Percentiles rank a stretch among this genome's conserved stretches.
Conservation (phyloP, 192 early-diverging fungal species). For the Chytriomyces sp. region DNA sequence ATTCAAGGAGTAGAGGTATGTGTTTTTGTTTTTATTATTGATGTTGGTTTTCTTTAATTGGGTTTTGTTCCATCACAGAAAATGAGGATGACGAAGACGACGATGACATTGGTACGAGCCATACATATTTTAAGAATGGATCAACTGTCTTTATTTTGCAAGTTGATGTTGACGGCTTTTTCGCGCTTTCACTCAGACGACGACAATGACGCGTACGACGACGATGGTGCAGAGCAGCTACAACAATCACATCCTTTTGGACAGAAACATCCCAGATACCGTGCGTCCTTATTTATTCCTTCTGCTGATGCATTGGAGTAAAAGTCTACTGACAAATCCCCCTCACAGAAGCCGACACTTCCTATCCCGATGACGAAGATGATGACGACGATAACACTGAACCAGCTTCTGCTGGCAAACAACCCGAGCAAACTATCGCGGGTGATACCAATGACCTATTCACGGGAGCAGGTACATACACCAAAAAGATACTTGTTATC, state of each 20-base stretch:
- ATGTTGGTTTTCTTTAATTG: neutral
- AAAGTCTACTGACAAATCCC: neutral
- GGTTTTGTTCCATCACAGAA: neutral
- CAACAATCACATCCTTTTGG: neutral
- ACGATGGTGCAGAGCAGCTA: neutral
- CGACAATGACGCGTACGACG: neutral
- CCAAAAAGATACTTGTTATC: too few species aligned
- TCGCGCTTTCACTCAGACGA: too few species aligned
- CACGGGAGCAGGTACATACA: neutral
- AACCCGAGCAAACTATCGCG: neutral
- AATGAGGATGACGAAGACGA: slow-evolving; percentile 4
- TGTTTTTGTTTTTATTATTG: neutral
- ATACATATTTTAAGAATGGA: too few species aligned
- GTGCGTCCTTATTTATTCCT: neutral
- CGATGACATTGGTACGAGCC: neutral
- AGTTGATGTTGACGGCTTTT: too few species aligned
- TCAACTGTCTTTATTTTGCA: too few species aligned
- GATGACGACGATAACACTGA: neutral
- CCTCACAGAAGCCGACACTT: neutral
- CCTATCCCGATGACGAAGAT: neutral
- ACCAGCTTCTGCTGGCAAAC: neutral
- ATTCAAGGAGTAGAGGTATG: neutral
- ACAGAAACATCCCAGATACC: neutral
- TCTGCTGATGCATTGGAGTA: too few species aligned
- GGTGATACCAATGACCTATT: neutral